Evolutionary conservation across 768 basidiomycete genomes (phyloP), one percentile per base, ranked within the genome.

Genomic region (Collybia sp.): DNA sequence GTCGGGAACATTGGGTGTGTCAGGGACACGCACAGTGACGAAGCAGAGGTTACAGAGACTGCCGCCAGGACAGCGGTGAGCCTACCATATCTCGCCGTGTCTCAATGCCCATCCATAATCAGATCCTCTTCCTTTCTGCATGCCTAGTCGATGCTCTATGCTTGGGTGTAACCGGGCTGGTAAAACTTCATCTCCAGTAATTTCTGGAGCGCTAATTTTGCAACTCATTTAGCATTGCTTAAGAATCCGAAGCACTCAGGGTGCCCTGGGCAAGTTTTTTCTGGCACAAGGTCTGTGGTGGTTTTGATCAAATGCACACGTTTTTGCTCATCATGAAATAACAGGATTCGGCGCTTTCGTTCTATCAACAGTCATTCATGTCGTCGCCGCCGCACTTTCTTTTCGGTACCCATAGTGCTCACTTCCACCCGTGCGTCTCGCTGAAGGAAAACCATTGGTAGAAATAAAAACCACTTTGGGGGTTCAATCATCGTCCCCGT

Each of bases 191-290:
- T 31, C 25, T 15, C 34, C 40, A 35, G n/a, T n/a, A n/a, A n/a
- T n/a, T n/a, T n/a, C n/a, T n/a, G n/a, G n/a, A n/a, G n/a, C n/a
- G n/a, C n/a, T n/a, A n/a, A n/a, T n/a, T n/a, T n/a, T n/a, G n/a
- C n/a, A n/a, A n/a, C n/a, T n/a, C n/a, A n/a, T n/a, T 11, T 32
- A 62, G 60, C 55, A 60, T 44, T 62, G 60, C 43, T 25, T 58
- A 33, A 46, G 51, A 8, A 58, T 52, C 20, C 54, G 57, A 16
- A 8, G 8, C 25, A 4, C 25, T 2, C 60, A 60, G 47, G 57
- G 58, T 11, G 42, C 42, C 1, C 42, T 62, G 15, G 60, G 57
- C 9, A 58, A 49, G 46, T 33, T 41, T 20, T 59, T 62, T 48
- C 20, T 62, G 25, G 32, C 40, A 1, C 58, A 60, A 54, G 55